phyloP scores from a whole-genome alignment of 305 asterid species.

The Fraxinus baroniana region DNA sequence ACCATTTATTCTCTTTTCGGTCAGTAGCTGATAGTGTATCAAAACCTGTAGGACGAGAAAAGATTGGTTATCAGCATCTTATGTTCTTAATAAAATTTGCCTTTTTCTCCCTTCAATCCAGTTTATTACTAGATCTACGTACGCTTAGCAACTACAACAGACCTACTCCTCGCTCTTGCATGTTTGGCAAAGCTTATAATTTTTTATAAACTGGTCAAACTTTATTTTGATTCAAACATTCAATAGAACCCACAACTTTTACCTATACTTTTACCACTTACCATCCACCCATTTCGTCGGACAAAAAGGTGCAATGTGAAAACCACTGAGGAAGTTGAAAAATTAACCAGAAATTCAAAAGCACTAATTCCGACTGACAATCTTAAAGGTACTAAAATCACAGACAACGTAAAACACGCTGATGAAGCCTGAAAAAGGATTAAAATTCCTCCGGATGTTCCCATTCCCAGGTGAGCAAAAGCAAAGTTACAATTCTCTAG shows the following conservation, averaged over 20 bases:
- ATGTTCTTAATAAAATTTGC: background rate
- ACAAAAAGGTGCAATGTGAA: background rate
- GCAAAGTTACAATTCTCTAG: background rate
- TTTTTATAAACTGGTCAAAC: background rate
- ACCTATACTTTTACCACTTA: background rate
- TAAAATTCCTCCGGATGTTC: background rate
- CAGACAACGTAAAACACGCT: background rate
- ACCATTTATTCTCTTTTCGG: constrained; percentile 7
- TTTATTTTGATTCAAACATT: background rate
- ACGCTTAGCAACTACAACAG: background rate
- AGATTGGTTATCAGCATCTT: background rate
- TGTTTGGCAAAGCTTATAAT: background rate
- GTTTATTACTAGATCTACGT: background rate
- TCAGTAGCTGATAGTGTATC: background rate
- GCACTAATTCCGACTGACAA: background rate
- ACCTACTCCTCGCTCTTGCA: background rate
- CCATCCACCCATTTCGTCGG: background rate
- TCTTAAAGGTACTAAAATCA: background rate
- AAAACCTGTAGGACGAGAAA: background rate
- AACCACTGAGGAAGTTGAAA: background rate
- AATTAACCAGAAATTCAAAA: background rate
- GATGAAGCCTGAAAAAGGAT: background rate
- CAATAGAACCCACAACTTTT: background rate
- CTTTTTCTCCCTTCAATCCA: background rate
- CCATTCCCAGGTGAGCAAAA: background rate